phyloP scores from a whole-genome alignment of 1,139 yeast species.

The Yamadazyma buinensis region DNA sequence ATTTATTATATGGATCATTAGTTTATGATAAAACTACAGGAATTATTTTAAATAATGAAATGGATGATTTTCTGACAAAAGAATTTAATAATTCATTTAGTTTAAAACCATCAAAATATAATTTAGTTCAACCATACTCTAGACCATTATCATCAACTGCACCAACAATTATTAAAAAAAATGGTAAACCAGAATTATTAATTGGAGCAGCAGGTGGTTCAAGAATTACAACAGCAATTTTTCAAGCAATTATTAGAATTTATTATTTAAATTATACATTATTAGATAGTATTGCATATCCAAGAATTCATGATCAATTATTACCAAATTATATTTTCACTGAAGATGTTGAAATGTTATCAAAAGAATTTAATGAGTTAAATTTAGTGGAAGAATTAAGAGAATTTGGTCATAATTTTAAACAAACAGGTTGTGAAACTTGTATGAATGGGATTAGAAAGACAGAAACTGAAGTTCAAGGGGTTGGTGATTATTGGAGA shows the following conservation, averaged over 20 bases:
- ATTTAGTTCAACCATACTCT: conserved; percentile 68
- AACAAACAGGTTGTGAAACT: conserved; percentile 35
- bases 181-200: conserved; percentile 54
- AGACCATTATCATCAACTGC: conserved; percentile 84
- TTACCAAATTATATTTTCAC: conserved; percentile 66
- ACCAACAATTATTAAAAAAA: conserved; percentile 65
- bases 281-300: conserved; percentile 69
- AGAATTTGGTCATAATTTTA: conserved; percentile 26
- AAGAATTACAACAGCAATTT: conserved; percentile 76
- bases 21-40: conserved; percentile 84
- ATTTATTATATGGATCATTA: conserved; percentile 75
- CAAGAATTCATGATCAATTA: conserved; percentile 86
- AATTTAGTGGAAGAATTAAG: conserved; percentile 14
- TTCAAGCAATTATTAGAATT: conserved; percentile 71
- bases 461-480: conserved; percentile 19
- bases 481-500: conserved; percentile 46
- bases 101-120: conserved; percentile 74
- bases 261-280: conserved; percentile 56
- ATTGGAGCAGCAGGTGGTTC: conserved; percentile 97
- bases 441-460: conserved; percentile 42
- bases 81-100: conserved; percentile 69
- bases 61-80: conserved; percentile 94
- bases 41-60: conserved; percentile 77
- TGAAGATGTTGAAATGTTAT: conserved; percentile 44
- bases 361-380: conserved; percentile 19